Conservation (phyloP, 1,139 yeast genomes). For the Kodamaea fungicola region DNA sequence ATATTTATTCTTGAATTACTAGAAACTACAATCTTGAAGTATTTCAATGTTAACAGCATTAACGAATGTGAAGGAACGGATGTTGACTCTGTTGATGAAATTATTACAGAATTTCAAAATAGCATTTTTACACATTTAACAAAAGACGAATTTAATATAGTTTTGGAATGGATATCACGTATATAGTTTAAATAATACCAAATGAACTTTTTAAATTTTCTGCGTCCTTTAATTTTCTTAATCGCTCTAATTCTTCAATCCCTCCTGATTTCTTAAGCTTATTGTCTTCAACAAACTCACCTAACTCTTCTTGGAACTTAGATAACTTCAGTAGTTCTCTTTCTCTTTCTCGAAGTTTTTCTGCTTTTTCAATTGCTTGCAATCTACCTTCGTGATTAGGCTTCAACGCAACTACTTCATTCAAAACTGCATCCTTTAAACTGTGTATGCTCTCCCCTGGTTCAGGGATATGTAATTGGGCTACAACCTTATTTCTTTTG, state of each 20-base stretch:
- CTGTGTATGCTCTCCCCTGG: constrained; percentile 66
- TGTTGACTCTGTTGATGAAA: background rate
- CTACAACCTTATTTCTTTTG: constrained; percentile 36
- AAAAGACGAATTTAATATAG: background rate
- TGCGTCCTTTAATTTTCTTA: constrained; percentile 63
- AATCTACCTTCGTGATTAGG: constrained; percentile 85
- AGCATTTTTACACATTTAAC: background rate
- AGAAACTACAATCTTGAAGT: constrained; percentile 2
- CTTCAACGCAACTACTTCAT: constrained; percentile 71
- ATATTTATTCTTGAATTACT: constrained; percentile 9
- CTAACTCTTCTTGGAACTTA: constrained; percentile 84
- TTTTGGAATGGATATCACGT: constrained; percentile 7
- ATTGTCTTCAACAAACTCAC: constrained; percentile 74
- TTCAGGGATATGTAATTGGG: constrained; percentile 49
- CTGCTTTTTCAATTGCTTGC: constrained; percentile 88
- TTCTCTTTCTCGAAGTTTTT: constrained; percentile 72
- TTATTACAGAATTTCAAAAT: constrained; percentile 5
- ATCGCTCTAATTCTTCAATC: constrained; percentile 75
- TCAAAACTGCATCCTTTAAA: constrained; percentile 74
- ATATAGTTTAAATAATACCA: constrained; percentile 22
- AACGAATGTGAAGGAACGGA: background rate
- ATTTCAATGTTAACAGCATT: constrained; percentile 1
- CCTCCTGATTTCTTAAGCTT: constrained; percentile 84
- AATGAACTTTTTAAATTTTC: constrained; percentile 55
- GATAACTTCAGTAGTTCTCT: constrained; percentile 53